Evolutionary conservation across 2,329 filamentous ascomycete species (phyloP), one percentile per base, ranked within the genome.

Genomic region (Chrysoporthe cubensis): DNA sequence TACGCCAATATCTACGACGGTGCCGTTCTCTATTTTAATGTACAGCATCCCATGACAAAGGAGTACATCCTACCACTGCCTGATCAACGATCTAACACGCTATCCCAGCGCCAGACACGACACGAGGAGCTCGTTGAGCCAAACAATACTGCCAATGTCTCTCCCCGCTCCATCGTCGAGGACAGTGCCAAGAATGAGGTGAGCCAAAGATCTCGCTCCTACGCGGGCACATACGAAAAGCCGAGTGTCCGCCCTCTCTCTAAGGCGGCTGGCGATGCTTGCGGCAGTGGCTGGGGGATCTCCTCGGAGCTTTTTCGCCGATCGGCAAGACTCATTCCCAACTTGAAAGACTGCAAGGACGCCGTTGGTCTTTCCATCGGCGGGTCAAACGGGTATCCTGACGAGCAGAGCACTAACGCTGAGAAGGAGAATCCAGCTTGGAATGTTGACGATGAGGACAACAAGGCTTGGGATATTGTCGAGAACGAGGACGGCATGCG

Each of bases 31-130:
- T 57, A 42, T 9, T 34, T 69, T 42, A 69, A 66, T 43, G 67
- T 69, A 69, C 54, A 42, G 58, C 60, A 66, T 3, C 64, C 67
- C 46, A 62, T 69, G 14, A 64, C 64, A 56, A 69, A 66, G 48
- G 48, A 66, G n/a, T 69, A 69, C 48, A 66, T 66, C 16, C 32
- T 69, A 7, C 64, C 67, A 1, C 21, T 66, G 16, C 67, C 67
- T 37, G 61, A 37, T 44, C 32, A 48, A 37, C 48, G 48, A 21
- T 42, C 64, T 69, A 61, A 69, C 37, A 14, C 14, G 37, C 37
- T 18, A 1, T 34, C 9, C 34, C 7, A 32, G 8, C 54, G 43
- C 13, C 56, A 66, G 64, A 26, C 26, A 26, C 26, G 26, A 26
- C 26, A 26, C 26, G 46, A 50, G 11, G 21, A 11, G 9, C 14